phyloP scores from a whole-genome alignment of 1,284 basidiomycete species.

The Tilletia walkeri region DNA sequence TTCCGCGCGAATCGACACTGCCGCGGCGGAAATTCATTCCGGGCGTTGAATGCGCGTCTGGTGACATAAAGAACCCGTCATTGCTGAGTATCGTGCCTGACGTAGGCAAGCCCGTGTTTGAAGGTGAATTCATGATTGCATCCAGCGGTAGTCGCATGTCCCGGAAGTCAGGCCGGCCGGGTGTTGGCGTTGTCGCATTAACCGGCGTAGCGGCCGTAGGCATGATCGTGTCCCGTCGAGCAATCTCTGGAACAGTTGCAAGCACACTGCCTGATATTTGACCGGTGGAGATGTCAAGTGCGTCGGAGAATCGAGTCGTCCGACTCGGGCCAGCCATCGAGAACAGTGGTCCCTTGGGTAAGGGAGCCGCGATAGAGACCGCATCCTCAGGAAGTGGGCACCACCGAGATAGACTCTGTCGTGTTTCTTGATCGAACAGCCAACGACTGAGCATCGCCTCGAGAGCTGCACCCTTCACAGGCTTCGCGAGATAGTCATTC shows the following conservation, averaged over 20 bases:
- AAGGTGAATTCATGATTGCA: background rate
- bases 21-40: background rate
- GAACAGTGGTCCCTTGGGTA: background rate
- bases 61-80: slow-evolving; percentile 12
- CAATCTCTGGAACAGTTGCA: background rate
- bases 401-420: slow-evolving; percentile 39
- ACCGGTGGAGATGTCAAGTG: background rate
- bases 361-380: background rate
- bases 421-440: slow-evolving; percentile 43
- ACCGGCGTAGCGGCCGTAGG: background rate
- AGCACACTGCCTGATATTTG: background rate
- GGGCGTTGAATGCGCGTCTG: background rate
- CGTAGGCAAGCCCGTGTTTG: slow-evolving; percentile 10
- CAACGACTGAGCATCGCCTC: slow-evolving; percentile 44
- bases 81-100: slow-evolving; percentile 24
- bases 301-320: background rate
- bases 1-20: background rate
- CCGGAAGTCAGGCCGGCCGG: background rate
- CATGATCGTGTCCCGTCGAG: background rate
- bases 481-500: slow-evolving; percentile 52
- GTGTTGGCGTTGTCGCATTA: background rate
- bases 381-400: slow-evolving; percentile 23
- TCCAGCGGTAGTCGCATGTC: slow-evolving; percentile 1
- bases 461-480: slow-evolving; percentile 45
- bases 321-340: background rate